phyloP scores from a whole-genome alignment of 2,329 filamentous ascomycete species.

The Beauveria australis region DNA sequence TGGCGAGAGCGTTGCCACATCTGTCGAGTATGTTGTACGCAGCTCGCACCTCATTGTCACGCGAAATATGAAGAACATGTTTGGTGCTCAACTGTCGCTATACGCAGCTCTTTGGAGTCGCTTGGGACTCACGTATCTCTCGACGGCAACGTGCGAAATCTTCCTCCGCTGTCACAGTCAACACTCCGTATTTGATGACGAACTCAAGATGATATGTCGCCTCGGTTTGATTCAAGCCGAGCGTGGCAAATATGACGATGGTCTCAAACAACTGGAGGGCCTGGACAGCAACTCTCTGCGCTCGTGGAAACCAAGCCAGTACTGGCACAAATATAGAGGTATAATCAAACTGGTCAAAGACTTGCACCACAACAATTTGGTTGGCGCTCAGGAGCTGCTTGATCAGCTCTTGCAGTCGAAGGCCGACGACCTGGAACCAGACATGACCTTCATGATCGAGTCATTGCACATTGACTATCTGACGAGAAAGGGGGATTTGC shows the following conservation, averaged over 20 bases:
- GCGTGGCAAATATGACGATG: constrained; percentile 63
- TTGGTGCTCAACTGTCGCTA: constrained; percentile 67
- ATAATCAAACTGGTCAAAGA: constrained; percentile 58
- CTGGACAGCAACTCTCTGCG: constrained; percentile 55
- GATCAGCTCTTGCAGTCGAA: constrained; percentile 44
- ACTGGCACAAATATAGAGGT: constrained; percentile 58
- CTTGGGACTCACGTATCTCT: constrained; percentile 53
- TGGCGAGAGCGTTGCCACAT: constrained; percentile 54
- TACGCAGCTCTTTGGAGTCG: constrained; percentile 67
- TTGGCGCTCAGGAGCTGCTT: constrained; percentile 43
- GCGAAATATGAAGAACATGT: constrained; percentile 62
- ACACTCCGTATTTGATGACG: constrained; percentile 60
- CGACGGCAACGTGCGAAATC: constrained; percentile 58
- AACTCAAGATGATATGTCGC: constrained; percentile 65
- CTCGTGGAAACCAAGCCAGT: constrained; percentile 70
- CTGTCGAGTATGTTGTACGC: constrained; percentile 72
- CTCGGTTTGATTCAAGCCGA: constrained; percentile 54
- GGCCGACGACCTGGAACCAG: constrained; percentile 42
- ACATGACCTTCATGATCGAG: constrained; percentile 43
- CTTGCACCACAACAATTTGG: constrained; percentile 46
- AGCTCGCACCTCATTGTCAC: constrained; percentile 76
- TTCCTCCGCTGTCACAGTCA: constrained; percentile 65
- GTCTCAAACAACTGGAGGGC: constrained; percentile 34
- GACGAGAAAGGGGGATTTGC: constrained; percentile 37
- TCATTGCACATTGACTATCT: constrained; percentile 45